Evolutionary conservation across 257 asterid genomes (phyloP), one percentile per base, ranked within the genome.

Genomic region (Datura wrightii): DNA sequence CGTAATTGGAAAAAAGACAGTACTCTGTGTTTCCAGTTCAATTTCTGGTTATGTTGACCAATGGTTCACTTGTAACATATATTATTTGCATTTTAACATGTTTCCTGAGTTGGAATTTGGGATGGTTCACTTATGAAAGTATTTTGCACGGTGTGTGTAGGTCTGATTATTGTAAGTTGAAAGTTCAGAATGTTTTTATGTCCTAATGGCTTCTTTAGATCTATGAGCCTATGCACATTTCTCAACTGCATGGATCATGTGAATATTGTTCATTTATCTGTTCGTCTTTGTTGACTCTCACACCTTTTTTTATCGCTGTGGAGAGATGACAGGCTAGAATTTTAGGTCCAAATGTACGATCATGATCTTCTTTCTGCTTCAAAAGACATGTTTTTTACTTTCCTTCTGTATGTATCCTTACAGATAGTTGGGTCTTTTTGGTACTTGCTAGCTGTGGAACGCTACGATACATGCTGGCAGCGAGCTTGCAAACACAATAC

Each of bases 381-480:
- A 56, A 0, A 37, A 10, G 41, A 10, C 62, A 55, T 34, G 67
- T 72, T 46, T 53, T 83, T 42, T 15, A 82, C 41, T 56, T 59
- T 41, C 56, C 46, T 72, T 34, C 11, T 62, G 6, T 42, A 79
- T 55, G 18, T 71, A 84, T 76, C 83, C 58, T 84, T 86, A 87
- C 99, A 97, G 99, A 93, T 95, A 84, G 98, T 94, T 87, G 99
- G 99, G 86, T 98, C 99, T n/a, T 90, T 97, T 78, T 97, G 99
- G 99, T 97, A 97, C 92, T 87, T 97, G 87, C 89, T 97, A 83
- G 92, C 99, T 24, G 98, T 94, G 86, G 99, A 95, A 87, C 98
- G 99, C 52, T 94, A 91, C 46, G 98, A 94, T 84, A 89, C 97
- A 52, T 97, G 99, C 94, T 97, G 99, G 99, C 97, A 93, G 90